phyloP scores from a whole-genome alignment of 164 flowering plant species.

The Berberis vulgaris region DNA sequence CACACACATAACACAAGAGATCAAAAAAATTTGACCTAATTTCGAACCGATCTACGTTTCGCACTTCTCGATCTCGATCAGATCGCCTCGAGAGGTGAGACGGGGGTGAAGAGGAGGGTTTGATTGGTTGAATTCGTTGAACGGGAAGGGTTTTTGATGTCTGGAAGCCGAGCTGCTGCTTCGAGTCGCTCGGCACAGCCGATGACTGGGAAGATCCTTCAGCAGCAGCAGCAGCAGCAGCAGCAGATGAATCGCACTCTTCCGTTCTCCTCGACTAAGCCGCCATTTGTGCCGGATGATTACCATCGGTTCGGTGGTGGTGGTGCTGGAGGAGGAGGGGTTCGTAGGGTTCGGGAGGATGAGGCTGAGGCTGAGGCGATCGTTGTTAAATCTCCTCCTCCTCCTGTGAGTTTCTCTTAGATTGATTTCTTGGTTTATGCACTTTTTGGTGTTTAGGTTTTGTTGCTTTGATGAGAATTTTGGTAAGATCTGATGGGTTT shows the following conservation, averaged over 20 bases:
- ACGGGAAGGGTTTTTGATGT: conserved; percentile 18
- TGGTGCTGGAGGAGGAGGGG: conserved; percentile 9
- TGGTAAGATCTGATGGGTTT: too few species aligned
- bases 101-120: too few species aligned
- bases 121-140: too few species aligned
- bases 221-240: conserved; percentile 16
- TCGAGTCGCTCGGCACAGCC: conserved; percentile 25
- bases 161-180: conserved; percentile 37
- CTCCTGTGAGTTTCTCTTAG: conserved; percentile 16
- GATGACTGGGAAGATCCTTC: conserved; percentile 3
- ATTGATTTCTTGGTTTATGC: too few species aligned
- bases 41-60: not conserved
- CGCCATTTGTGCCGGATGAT: conserved; percentile 26
- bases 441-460: too few species aligned
- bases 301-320: conserved; percentile 23
- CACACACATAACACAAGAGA: conserved; percentile 14
- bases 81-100: conserved; percentile 3
- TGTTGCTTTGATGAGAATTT: too few species aligned
- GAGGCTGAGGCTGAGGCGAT: conserved; percentile 18
- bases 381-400: conserved; percentile 14
- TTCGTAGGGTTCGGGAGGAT: conserved; percentile 8
- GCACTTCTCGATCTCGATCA: not conserved
- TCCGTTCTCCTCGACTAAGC: conserved; percentile 24
- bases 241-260: conserved; percentile 31
- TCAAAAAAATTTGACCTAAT: conserved; percentile 5